Evolutionary conservation across 2,329 filamentous ascomycete species (phyloP), one percentile per base, ranked within the genome.

Genomic region (Setomelanomma holmii): DNA sequence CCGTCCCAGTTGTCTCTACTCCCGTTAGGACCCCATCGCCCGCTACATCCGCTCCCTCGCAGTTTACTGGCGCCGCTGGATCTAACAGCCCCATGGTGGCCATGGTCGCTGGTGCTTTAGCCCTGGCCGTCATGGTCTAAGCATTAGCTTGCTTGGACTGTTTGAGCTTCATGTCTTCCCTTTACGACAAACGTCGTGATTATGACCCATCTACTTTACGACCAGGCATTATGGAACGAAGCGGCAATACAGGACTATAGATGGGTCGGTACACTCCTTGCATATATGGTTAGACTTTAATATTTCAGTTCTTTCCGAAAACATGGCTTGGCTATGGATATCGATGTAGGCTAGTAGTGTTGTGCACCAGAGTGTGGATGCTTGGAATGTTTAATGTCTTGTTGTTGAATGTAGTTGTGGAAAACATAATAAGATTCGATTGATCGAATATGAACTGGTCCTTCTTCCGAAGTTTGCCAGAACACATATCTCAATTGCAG

Each of bases 1-100:
- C n/a, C n/a, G n/a, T n/a, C n/a, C n/a, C n/a, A n/a, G n/a, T n/a
- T n/a, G 41, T 49, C 39, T 42, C 47, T 19, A 40, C 49, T 36
- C 55, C 47, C 20, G 40, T 45, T 4, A 56, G 54, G 7, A 38
- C 43, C 24, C 34, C 49, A 20, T 41, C 55, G 8, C 45, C 61
- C 17, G 53, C 60, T 30, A 45, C 52, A 7, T 48, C 52, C 12
- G 45, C 48, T 11, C 53, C 56, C 5, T 21, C 64, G 0, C 46
- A 63, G 56, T 69, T 52, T 60, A 68, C 64, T 52, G 66, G 66
- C 35, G 63, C 62, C 8, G 66, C 63, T n/a, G 43, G 33, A 45
- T 46, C 56, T 40, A 65, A 58, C 56, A 67, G 61, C 58, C 65
- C 63, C 20, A 36, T 67, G n/a, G 59, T 44, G 14, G 66, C 58